Evolutionary conservation across 768 basidiomycete genomes (phyloP).

Genomic region (Agrocybe pediades): DNA sequence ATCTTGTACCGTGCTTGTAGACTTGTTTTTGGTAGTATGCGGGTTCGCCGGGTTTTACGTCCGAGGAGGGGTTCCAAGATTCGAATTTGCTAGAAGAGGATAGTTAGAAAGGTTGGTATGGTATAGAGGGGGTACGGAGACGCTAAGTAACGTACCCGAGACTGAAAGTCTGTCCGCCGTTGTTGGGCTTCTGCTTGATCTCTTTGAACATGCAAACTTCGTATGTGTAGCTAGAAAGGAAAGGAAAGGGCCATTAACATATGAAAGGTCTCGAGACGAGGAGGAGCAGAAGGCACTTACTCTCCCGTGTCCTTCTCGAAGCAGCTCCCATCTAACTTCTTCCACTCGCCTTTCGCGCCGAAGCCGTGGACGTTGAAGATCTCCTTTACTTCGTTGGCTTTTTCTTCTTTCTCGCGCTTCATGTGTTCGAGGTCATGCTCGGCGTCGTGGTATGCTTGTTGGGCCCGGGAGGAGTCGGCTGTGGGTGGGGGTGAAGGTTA

Average conservation of each 20-base stretch:
- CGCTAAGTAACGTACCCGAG: conserved; percentile 73
- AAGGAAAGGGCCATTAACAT: background rate
- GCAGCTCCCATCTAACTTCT: conserved; percentile 86
- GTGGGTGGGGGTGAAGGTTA: background rate
- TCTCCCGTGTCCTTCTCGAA: conserved; percentile 85
- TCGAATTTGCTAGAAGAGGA: conserved; percentile 59
- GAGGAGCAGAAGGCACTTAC: conserved; percentile 49
- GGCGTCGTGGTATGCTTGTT: conserved; percentile 61
- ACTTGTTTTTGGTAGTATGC: conserved; percentile 82
- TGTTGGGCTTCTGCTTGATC: conserved; percentile 85
- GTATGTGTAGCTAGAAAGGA: conserved; percentile 79
- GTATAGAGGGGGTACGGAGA: background rate
- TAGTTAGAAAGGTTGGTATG: background rate
- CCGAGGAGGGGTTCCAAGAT: conserved; percentile 73
- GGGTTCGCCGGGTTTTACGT: conserved; percentile 57
- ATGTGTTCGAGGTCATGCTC: conserved; percentile 58
- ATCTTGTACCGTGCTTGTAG: conserved; percentile 84
- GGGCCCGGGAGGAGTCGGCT: conserved; percentile 63
- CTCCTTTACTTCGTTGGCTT: conserved; percentile 59
- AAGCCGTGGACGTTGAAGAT: conserved; percentile 69
- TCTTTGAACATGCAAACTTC: conserved; percentile 91
- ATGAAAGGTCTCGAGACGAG: no score
- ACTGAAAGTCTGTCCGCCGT: conserved; percentile 71
- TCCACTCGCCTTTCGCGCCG: conserved; percentile 89
- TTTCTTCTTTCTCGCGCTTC: conserved; percentile 53